Percentiles rank a stretch among this genome's conserved stretches.
These are phyloP conservation scores for Agaricus sinodeliciosus DNA, from an alignment of 768 basidiomycete genomes.

Conservation along the genomic window DNA sequence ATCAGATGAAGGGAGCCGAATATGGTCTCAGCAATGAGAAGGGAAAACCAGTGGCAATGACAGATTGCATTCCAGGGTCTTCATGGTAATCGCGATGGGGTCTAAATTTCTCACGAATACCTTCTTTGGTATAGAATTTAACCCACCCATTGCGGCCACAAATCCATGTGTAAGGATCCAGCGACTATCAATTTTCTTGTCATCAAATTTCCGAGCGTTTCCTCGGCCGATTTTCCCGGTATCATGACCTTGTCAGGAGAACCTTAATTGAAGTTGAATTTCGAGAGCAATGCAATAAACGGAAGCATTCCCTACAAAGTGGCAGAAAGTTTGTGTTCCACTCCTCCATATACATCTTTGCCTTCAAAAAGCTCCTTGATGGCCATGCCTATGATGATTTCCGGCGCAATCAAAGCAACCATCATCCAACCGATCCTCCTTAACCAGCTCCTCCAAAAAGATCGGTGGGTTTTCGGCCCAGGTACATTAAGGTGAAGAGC, in stretches of 20 bases:
- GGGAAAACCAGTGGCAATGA: neutral
- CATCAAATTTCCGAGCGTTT: neutral
- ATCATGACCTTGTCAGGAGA: too few species aligned
- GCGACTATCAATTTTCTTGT: neutral
- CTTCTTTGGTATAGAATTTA: neutral
- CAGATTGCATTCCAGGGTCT: neutral
- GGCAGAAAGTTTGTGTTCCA: too few species aligned
- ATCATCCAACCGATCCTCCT: neutral
- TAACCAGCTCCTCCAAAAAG: neutral
- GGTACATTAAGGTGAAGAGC: conserved; percentile 15
- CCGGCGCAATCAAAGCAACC: neutral
- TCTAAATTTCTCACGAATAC: conserved; percentile 5
- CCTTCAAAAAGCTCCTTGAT: too few species aligned
- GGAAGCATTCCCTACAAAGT: too few species aligned
- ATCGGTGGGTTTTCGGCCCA: neutral
- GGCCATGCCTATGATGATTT: too few species aligned
- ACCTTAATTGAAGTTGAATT: too few species aligned
- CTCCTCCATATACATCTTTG: too few species aligned
- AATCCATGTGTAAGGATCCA: conserved; percentile 6
- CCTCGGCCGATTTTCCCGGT: neutral
- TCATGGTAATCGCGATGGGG: neutral
- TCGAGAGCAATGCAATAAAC: too few species aligned
- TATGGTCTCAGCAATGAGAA: neutral
- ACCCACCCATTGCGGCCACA: conserved; percentile 1
- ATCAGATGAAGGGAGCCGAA: conserved; percentile 4